Percentiles rank a stretch among this genome's conserved stretches.
phyloP scores from a whole-genome alignment of 768 basidiomycete species.

The Leccinum boreale region DNA sequence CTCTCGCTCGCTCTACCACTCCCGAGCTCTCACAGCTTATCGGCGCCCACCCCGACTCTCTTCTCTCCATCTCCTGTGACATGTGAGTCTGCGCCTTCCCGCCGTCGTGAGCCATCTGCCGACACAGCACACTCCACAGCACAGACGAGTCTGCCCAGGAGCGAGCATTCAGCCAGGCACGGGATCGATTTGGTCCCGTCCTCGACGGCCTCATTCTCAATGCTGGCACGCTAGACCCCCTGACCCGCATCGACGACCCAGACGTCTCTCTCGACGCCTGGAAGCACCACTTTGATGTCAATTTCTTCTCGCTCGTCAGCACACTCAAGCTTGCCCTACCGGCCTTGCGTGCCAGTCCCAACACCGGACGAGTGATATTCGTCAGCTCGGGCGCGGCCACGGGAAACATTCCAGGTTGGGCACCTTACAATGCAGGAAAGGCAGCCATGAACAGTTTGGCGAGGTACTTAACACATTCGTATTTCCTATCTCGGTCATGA shows the following conservation, averaged over 20 bases:
- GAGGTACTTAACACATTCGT: slow-evolving; percentile 52
- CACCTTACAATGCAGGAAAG: slow-evolving; percentile 78
- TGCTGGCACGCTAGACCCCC: slow-evolving; percentile 74
- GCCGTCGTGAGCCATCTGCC: neutral
- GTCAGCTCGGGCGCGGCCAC: slow-evolving; percentile 84
- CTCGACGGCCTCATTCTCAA: slow-evolving; percentile 78
- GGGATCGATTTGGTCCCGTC: slow-evolving; percentile 55
- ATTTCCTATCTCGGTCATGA: slow-evolving; percentile 8
- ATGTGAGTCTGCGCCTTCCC: slow-evolving; percentile 50
- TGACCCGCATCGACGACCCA: slow-evolving; percentile 54
- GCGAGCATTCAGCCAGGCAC: slow-evolving; percentile 53
- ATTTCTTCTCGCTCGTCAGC: slow-evolving; percentile 81
- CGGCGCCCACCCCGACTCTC: slow-evolving; percentile 33
- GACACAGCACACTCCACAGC: slow-evolving; percentile 36
- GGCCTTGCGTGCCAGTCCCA: slow-evolving; percentile 55
- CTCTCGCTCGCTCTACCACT: slow-evolving; percentile 68
- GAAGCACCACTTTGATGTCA: slow-evolving; percentile 77
- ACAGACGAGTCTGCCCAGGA: slow-evolving; percentile 53
- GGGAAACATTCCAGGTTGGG: slow-evolving; percentile 69
- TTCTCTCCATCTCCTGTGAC: slow-evolving; percentile 66
- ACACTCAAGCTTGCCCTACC: slow-evolving; percentile 68
- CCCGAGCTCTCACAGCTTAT: slow-evolving; percentile 58
- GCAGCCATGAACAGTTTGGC: slow-evolving; percentile 88
- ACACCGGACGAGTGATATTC: slow-evolving; percentile 69
- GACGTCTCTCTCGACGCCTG: slow-evolving; percentile 53